Evolutionary conservation across 345 rosid genomes (phyloP).

Genomic region (Citrus unshiu): DNA sequence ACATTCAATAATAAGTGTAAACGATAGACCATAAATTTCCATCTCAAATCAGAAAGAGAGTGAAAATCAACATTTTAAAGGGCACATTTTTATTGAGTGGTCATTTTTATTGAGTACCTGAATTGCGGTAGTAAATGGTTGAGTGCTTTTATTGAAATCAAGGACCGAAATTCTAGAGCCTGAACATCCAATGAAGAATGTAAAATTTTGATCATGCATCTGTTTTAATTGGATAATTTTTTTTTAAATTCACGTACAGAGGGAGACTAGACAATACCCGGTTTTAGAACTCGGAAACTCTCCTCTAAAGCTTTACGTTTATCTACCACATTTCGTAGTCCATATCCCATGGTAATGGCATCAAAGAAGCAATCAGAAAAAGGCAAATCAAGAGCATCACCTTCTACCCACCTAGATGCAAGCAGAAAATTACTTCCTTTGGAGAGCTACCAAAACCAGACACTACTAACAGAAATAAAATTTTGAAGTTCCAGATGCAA

Average conservation of each 20-base stretch:
- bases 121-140: constrained; percentile 42
- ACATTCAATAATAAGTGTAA: background rate
- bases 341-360: constrained; percentile 89
- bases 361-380: constrained; percentile 64
- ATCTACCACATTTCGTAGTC: constrained; percentile 71
- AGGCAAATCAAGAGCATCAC: constrained; percentile 74
- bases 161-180: constrained; percentile 72
- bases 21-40: background rate
- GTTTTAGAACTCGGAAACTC: constrained; percentile 70
- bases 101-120: constrained; percentile 44
- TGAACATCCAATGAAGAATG: constrained; percentile 24
- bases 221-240: background rate
- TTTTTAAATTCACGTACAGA: background rate
- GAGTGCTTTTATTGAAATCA: constrained; percentile 74
- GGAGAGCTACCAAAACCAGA: background rate
- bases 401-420: constrained; percentile 68
- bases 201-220: background rate
- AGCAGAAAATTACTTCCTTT: background rate
- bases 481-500: constrained; percentile 1
- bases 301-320: constrained; percentile 57
- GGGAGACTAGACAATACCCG: constrained; percentile 42
- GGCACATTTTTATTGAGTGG: background rate
- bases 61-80: background rate
- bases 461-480: background rate
- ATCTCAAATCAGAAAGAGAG: background rate